Evolutionary conservation across 2,329 filamentous ascomycete species (phyloP).

Genomic region (Calonectria honghensis): DNA sequence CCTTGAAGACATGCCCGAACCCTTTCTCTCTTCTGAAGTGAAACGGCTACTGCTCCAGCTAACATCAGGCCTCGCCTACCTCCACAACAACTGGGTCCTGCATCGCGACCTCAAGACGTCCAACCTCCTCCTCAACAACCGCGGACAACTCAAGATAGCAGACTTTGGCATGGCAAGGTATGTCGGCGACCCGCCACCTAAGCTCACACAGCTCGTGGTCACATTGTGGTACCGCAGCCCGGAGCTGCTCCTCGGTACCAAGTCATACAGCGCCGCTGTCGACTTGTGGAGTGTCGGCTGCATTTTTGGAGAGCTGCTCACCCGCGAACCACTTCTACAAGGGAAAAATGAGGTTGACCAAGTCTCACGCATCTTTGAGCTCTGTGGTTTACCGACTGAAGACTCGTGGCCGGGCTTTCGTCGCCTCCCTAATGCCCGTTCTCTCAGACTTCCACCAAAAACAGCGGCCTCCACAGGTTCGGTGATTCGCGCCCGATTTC

Average conservation of each 20-base stretch:
- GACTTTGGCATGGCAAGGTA: slow-evolving; percentile 99
- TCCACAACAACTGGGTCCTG: slow-evolving; percentile 93
- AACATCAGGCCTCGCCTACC: slow-evolving; percentile 85
- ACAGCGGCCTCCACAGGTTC: slow-evolving; percentile 65
- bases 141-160: slow-evolving; percentile 94
- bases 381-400: slow-evolving; percentile 90
- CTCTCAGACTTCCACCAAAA: slow-evolving; percentile 82
- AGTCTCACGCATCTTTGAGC: slow-evolving; percentile 88
- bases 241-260: slow-evolving; percentile 89
- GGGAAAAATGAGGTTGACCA: slow-evolving; percentile 96
- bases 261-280: slow-evolving; percentile 83
- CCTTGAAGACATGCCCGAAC: slow-evolving; percentile 94
- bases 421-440: slow-evolving; percentile 89
- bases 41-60: slow-evolving; percentile 94
- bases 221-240: slow-evolving; percentile 98
- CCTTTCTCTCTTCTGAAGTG: slow-evolving; percentile 92
- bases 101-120: slow-evolving; percentile 96
- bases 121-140: slow-evolving; percentile 96
- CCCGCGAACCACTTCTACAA: slow-evolving; percentile 87
- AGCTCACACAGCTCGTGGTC: slow-evolving; percentile 93
- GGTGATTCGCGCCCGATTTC: slow-evolving; percentile 85
- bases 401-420: slow-evolving; percentile 91
- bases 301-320: slow-evolving; percentile 94
- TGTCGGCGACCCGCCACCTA: slow-evolving; percentile 84
- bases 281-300: slow-evolving; percentile 99